Evolutionary conservation across 495 filamentous ascomycete genomes (phyloP).

Genomic region (Aspergillus egyptiacus): DNA sequence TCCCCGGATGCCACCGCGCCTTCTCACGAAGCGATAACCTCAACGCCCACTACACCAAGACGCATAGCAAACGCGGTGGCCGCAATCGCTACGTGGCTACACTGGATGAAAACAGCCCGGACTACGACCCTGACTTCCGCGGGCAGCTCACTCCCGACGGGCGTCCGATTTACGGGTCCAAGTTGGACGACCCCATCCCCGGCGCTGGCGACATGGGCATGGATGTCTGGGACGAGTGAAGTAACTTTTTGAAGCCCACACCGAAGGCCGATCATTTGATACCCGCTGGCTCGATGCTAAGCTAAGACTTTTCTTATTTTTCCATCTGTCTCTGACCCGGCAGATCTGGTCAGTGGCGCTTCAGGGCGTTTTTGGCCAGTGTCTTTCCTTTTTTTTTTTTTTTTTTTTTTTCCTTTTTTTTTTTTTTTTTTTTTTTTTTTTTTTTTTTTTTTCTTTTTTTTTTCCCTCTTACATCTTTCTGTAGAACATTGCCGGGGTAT

Average conservation of each 20-base stretch:
- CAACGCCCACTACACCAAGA: conserved; percentile 45
- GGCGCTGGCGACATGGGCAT: conserved; percentile 33
- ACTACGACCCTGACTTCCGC: conserved; percentile 43
- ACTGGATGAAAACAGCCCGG: conserved; percentile 39
- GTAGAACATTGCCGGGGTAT: conserved; percentile 15
- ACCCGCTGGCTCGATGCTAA: conserved; percentile 17
- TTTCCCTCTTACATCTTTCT: conserved; percentile 9
- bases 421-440: conserved; percentile 13
- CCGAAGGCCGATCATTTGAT: conserved; percentile 19
- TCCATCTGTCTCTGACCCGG: conserved; percentile 23
- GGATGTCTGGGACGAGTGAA: conserved; percentile 34
- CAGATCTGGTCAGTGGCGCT: conserved; percentile 24
- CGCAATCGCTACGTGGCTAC: conserved; percentile 46
- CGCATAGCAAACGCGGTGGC: conserved; percentile 45
- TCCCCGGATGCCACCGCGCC: conserved; percentile 39
- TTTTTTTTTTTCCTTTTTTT: conserved; percentile 14
- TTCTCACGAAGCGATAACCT: conserved; percentile 47
- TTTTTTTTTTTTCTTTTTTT: conserved; percentile 9
- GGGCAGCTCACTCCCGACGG: conserved; percentile 41
- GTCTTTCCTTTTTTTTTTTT: conserved; percentile 13
- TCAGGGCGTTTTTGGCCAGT: conserved; percentile 27
- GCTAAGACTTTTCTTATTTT: too few species aligned
- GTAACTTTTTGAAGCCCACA: too few species aligned
- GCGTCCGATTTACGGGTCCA: conserved; percentile 37
- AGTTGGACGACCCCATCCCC: conserved; percentile 34